A percentile compares a stretch with the other conserved stretches of the same genome.
phyloP scores from a whole-genome alignment of 2,329 filamentous ascomycete genomes.

The Penicillium expansum region DNA sequence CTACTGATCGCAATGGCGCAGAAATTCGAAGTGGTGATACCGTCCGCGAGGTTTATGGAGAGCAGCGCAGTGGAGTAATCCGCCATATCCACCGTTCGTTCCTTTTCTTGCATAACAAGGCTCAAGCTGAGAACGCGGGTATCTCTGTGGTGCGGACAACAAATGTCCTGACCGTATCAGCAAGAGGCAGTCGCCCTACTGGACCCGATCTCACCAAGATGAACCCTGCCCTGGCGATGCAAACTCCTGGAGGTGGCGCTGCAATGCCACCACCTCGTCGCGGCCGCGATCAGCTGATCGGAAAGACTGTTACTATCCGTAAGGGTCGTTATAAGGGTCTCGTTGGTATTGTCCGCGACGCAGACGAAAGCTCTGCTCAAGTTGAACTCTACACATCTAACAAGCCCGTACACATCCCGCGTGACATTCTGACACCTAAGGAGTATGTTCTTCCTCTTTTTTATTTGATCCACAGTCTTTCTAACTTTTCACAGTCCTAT shows the following conservation, averaged over 20 bases:
- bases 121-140: constrained; percentile 79
- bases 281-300: constrained; percentile 78
- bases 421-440: constrained; percentile 78
- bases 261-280: constrained; percentile 67
- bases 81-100: constrained; percentile 92
- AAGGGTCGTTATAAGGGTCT: constrained; percentile 90
- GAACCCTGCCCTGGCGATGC: constrained; percentile 83
- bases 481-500: constrained; percentile 45
- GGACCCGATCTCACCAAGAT: constrained; percentile 80
- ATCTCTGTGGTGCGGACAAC: constrained; percentile 83
- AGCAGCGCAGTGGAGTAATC: constrained; percentile 82
- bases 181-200: constrained; percentile 79
- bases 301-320: constrained; percentile 85
- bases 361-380: constrained; percentile 78
- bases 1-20: constrained; percentile 87
- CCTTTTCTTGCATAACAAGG: constrained; percentile 82
- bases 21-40: constrained; percentile 91
- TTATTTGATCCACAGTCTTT: neutral
- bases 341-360: constrained; percentile 92
- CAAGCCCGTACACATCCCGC: constrained; percentile 82
- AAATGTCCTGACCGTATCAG: constrained; percentile 87
- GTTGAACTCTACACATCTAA: constrained; percentile 93
- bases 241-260: constrained; percentile 51
- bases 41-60: constrained; percentile 84
- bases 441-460: constrained; percentile 56